Conservation (phyloP, 202 grass and related monocot species). For the Cymbopogon flexuosus region DNA sequence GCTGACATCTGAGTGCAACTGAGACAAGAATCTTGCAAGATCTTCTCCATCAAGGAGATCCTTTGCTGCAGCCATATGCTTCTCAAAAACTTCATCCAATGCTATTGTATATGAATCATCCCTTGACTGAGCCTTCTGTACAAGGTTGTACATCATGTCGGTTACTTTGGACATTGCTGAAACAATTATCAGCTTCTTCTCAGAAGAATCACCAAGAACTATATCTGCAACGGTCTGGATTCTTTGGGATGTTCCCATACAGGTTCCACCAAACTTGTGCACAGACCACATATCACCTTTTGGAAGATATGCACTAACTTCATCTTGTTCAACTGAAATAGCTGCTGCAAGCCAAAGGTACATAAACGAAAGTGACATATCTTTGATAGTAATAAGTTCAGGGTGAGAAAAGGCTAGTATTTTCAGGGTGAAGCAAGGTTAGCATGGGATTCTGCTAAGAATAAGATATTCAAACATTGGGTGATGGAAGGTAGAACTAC, state of each 20-base stretch:
- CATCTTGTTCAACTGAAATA: constrained; percentile 66
- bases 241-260: constrained; percentile 84
- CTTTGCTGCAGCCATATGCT: constrained; percentile 80
- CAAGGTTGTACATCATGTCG: constrained; percentile 92
- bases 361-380: constrained; percentile 23
- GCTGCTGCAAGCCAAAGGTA: constrained; percentile 40
- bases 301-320: constrained; percentile 44
- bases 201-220: constrained; percentile 69
- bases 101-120: constrained; percentile 73
- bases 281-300: constrained; percentile 99
- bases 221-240: constrained; percentile 96
- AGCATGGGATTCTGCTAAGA: background rate
- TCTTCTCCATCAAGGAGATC: constrained; percentile 87
- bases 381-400: background rate
- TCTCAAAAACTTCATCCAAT: constrained; percentile 75
- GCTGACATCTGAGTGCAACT: constrained; percentile 72
- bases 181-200: constrained; percentile 83
- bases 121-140: constrained; percentile 83
- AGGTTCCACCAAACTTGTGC: constrained; percentile 97
- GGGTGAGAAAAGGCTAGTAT: background rate
- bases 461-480: background rate
- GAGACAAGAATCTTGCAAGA: constrained; percentile 78
- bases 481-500: constrained; percentile 35
- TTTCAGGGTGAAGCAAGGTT: background rate
- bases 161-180: constrained; percentile 99